Conservation (phyloP, 768 basidiomycete genomes). For the Leccinum subgranulosum region DNA sequence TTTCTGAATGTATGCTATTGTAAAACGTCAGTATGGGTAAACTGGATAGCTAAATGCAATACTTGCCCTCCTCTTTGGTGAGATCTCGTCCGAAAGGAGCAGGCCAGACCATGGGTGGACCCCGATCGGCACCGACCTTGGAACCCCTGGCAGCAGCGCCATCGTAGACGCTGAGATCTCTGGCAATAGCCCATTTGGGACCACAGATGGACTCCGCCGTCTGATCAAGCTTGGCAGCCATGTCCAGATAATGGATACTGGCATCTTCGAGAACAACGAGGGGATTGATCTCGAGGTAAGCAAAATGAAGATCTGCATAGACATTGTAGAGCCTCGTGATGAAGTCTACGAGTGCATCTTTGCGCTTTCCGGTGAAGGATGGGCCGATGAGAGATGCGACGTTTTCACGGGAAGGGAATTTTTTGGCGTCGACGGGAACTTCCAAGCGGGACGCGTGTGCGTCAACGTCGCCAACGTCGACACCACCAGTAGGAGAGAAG, state of each 20-base stretch:
- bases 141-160: constrained; percentile 38
- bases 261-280: constrained; percentile 85
- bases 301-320: constrained; percentile 98
- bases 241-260: constrained; percentile 93
- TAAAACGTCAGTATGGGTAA: background rate
- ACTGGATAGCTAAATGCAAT: background rate
- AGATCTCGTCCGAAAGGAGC: constrained; percentile 96
- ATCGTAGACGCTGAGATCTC: constrained; percentile 80
- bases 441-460: constrained; percentile 91
- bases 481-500: constrained; percentile 98
- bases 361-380: constrained; percentile 81
- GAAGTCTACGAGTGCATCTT: constrained; percentile 93
- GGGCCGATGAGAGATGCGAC: constrained; percentile 74
- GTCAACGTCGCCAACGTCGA: constrained; percentile 98
- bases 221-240: constrained; percentile 99
- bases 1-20: constrained; percentile 90
- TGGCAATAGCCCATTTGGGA: constrained; percentile 97
- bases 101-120: constrained; percentile 96
- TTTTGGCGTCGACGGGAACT: constrained; percentile 60
- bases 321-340: constrained; percentile 93
- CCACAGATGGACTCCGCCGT: constrained; percentile 98
- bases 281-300: constrained; percentile 99
- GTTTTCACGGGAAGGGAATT: constrained; percentile 79
- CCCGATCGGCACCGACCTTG: constrained; percentile 82
- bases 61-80: constrained; percentile 82